These are phyloP conservation scores for Polytrichum formosum DNA, from an alignment of 225 moss, liverwort and hornwort genomes.

Conservation along the genomic window DNA sequence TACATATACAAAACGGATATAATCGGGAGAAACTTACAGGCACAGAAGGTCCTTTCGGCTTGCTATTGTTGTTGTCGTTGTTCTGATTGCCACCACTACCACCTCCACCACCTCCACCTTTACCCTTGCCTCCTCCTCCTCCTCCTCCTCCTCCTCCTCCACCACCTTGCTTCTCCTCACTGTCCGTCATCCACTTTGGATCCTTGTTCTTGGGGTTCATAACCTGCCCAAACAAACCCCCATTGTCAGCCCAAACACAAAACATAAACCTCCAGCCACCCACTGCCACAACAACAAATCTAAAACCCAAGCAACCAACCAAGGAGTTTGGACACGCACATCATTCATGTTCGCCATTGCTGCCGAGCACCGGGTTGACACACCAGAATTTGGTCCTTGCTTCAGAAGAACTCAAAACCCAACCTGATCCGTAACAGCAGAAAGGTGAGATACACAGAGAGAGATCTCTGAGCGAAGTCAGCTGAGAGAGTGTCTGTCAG, in stretches of 20 bases:
- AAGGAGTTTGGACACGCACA: slow-evolving; percentile 12
- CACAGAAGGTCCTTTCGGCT: slow-evolving; percentile 30
- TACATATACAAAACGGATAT: neutral
- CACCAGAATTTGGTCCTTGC: neutral
- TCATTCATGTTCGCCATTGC: slow-evolving; percentile 50
- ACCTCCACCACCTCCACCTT: slow-evolving; percentile 10
- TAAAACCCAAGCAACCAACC: neutral
- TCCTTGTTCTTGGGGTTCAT: slow-evolving; percentile 44
- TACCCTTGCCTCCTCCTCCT: slow-evolving; percentile 16
- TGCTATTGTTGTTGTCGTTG: slow-evolving; percentile 21
- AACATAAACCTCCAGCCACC: neutral
- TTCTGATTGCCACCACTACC: neutral
- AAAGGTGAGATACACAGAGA: no score
- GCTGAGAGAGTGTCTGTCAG: no score
- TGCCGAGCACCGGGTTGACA: neutral
- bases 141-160: slow-evolving; percentile 17
- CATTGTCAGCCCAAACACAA: neutral
- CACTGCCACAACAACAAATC: neutral
- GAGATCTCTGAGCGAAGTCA: no score
- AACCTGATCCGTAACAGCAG: neutral
- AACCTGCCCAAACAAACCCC: slow-evolving; percentile 15
- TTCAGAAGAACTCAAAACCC: neutral
- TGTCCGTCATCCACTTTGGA: slow-evolving; percentile 46
- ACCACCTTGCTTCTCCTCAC: slow-evolving; percentile 27
- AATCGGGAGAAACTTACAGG: slow-evolving; percentile 17